Evolutionary conservation across 2,329 filamentous ascomycete species (phyloP).

Genomic region (Arthrocladium fulminans): DNA sequence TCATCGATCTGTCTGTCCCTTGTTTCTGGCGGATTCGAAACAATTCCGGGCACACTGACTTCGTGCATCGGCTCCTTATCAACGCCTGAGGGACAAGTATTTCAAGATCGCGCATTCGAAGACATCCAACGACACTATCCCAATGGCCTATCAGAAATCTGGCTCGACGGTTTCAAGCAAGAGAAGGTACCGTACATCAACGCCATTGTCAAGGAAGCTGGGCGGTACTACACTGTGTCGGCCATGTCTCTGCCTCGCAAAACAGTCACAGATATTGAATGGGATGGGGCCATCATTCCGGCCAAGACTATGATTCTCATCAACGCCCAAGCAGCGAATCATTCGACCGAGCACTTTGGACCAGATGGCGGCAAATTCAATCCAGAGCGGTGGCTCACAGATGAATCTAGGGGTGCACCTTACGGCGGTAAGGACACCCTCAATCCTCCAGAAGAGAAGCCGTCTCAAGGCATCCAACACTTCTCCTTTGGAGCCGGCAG

Average conservation of each 20-base stretch:
- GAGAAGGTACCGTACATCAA: constrained; percentile 65
- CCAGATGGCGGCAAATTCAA: constrained; percentile 49
- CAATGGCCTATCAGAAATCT: constrained; percentile 44
- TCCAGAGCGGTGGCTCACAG: constrained; percentile 56
- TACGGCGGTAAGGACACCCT: constrained; percentile 23
- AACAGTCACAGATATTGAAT: constrained; percentile 58
- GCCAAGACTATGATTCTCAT: constrained; percentile 67
- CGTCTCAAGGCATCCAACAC: constrained; percentile 43
- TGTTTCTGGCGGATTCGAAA: constrained; percentile 68
- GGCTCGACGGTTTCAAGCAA: constrained; percentile 56
- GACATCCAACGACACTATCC: constrained; percentile 62
- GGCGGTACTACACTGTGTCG: constrained; percentile 66
- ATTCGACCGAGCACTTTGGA: constrained; percentile 55
- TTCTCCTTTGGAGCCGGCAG: constrained; percentile 51
- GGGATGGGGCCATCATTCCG: constrained; percentile 56
- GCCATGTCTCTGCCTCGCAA: constrained; percentile 62
- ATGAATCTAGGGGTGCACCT: constrained; percentile 20
- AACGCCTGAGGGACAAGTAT: constrained; percentile 52
- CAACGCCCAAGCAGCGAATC: constrained; percentile 63
- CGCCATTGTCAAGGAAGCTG: constrained; percentile 63
- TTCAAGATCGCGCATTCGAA: constrained; percentile 57
- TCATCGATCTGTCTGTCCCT: constrained; percentile 68
- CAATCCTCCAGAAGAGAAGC: constrained; percentile 34
- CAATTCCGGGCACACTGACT: constrained; percentile 63
- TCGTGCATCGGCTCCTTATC: constrained; percentile 63